Evolutionary conservation across 805 yeast species (phyloP), one percentile per base, ranked within the genome.

Genomic region (Wickerhamomyces mucosus): DNA sequence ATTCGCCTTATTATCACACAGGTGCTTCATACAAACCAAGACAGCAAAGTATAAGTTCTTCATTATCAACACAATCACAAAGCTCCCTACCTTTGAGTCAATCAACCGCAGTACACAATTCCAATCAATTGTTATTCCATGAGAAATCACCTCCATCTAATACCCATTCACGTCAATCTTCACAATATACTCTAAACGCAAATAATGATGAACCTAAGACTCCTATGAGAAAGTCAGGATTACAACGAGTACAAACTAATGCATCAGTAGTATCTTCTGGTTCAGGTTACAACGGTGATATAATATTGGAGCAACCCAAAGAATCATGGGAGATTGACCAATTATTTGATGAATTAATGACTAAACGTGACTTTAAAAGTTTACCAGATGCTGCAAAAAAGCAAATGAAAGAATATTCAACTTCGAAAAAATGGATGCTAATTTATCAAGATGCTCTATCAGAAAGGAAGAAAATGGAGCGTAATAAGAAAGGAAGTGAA

Each of bases 341-440:
- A 35, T 62, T 81, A 72, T 86, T 84, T 51, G 67, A 73, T 33
- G 86, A 79, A 36, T 69, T 88, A 38, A 80, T 88, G 89, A 77
- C 72, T 32, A 75, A 76, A 44, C 72, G 96, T 46, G 94, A 88
- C 51, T 80, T 84, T 56, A 73, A 67, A 38, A 58, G 66, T 26
- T 59, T 80, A 20, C 83, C 95, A 0, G 72, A 72, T 17, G 72
- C 70, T 31, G 95, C 92, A 4, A 76, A 77, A 42, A 69, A 64
- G 34, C 92, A 83, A 48, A 75, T 89, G 81, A 65, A 73, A 46
- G 70, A 69, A 43, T 86, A 80, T 50, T 71, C 80, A 26, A 60
- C 72, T 0, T 83, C 79, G 29, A 83, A 85, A 46, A 89, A 89
- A 56, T 86, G 96, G 95, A 76, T 83, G 78, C 66, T 88, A 42